These are phyloP conservation scores for Cladobotryum protrusum DNA, from an alignment of 2,329 filamentous ascomycete species.

Conservation along the genomic window DNA sequence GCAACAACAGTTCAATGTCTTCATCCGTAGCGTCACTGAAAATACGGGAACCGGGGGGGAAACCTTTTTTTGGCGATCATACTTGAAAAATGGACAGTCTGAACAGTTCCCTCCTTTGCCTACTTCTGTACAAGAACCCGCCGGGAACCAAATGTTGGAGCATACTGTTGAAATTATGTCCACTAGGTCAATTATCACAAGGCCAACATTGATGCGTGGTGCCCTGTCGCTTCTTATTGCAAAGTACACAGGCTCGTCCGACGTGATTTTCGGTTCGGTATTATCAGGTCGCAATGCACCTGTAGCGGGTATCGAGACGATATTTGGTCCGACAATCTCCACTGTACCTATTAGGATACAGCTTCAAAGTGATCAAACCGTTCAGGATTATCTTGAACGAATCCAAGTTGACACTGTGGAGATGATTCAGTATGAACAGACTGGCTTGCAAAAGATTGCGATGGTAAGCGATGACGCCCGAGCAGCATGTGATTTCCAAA, in stretches of 20 bases:
- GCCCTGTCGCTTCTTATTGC: conserved; percentile 46
- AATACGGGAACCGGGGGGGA: not conserved
- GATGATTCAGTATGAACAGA: conserved; percentile 3
- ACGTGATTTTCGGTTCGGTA: conserved; percentile 37
- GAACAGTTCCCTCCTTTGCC: conserved; percentile 2
- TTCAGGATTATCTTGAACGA: conserved; percentile 8
- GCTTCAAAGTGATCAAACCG: conserved; percentile 21
- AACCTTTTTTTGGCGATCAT: not conserved
- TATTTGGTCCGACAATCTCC: conserved; percentile 28
- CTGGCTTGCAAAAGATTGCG: no score
- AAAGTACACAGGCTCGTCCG: conserved; percentile 35
- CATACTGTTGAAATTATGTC: conserved; percentile 23
- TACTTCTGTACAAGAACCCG: not conserved
- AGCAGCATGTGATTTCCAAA: no score
- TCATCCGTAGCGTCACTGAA: conserved; percentile 34
- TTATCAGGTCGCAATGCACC: conserved; percentile 31
- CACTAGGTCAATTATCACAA: conserved; percentile 5
- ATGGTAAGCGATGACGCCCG: no score
- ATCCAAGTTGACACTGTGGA: conserved; percentile 14
- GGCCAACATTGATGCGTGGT: conserved; percentile 20
- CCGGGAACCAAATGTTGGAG: conserved; percentile 20
- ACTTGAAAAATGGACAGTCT: not conserved
- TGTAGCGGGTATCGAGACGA: conserved; percentile 14
- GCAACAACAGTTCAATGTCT: conserved; percentile 31
- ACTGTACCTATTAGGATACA: conserved; percentile 35